These are phyloP conservation scores for Euphorbia peplus DNA, from an alignment of 345 rosid genomes.

Conservation along the genomic window DNA sequence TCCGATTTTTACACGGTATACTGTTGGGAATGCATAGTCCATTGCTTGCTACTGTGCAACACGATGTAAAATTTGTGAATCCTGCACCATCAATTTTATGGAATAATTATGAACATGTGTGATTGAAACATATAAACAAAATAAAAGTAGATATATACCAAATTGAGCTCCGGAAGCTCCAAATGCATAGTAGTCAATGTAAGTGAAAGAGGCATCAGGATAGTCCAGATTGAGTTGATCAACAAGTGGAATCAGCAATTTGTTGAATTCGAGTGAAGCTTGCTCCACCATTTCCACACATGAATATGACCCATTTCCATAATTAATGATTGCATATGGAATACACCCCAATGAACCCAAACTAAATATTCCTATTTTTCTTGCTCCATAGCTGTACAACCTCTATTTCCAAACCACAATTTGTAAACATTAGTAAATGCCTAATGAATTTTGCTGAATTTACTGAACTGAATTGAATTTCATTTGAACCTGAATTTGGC, in stretches of 20 bases:
- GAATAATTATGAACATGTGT: too few relatives aligned
- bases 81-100: slow-evolving; percentile 1
- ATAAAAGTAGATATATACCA: neutral
- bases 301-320: slow-evolving; percentile 7
- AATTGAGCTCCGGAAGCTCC: neutral
- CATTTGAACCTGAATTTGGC: slow-evolving; percentile 11
- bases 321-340: neutral
- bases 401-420: neutral
- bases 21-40: slow-evolving; percentile 22
- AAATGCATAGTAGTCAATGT: neutral
- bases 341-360: slow-evolving; percentile 5
- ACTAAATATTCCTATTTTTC: slow-evolving; percentile 2
- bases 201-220: neutral
- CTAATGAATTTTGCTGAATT: too few relatives aligned
- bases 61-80: neutral
- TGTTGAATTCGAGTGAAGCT: slow-evolving; percentile 4
- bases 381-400: neutral
- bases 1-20: slow-evolving; percentile 38
- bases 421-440: too few relatives aligned
- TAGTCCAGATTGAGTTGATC: neutral
- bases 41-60: neutral
- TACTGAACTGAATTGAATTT: too few relatives aligned
- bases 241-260: neutral
- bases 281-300: slow-evolving; percentile 1
- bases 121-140: too few relatives aligned